These are phyloP conservation scores for Thuidium tamariscinum DNA, from an alignment of 225 moss, liverwort and hornwort genomes.

Conservation along the genomic window DNA sequence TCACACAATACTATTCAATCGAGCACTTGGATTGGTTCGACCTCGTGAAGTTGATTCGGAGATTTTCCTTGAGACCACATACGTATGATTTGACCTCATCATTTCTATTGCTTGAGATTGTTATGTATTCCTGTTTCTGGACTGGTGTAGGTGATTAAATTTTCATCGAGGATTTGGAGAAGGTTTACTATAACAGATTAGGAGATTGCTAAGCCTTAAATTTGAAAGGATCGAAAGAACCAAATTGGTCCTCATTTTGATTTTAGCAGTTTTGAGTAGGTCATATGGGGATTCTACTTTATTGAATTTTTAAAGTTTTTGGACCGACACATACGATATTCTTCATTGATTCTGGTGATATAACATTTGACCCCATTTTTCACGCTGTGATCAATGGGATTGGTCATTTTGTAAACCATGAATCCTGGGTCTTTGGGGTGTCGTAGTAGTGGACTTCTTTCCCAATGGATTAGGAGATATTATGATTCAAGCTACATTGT, in stretches of 20 bases:
- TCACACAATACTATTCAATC: constrained; percentile 79
- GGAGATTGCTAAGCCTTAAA: neutral
- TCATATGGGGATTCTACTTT: neutral
- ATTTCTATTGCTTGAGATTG: neutral
- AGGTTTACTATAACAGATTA: neutral
- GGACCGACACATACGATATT: neutral
- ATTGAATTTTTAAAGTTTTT: neutral
- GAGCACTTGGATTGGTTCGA: constrained; percentile 72
- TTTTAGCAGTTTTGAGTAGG: neutral
- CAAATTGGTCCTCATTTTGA: neutral
- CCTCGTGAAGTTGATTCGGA: constrained; percentile 73
- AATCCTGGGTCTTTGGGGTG: neutral
- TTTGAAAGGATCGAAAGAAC: neutral
- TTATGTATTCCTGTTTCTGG: neutral
- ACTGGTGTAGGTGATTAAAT: neutral
- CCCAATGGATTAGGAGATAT: neutral
- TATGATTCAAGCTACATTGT: neutral
- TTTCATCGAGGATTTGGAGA: neutral
- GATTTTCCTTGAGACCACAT: constrained; percentile 68
- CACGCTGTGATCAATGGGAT: neutral
- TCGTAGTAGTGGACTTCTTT: neutral
- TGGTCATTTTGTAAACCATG: neutral
- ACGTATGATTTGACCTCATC: constrained; percentile 20
- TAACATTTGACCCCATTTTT: neutral
- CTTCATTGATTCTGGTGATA: neutral